A percentile compares a stretch with the other conserved stretches of the same genome.
Evolutionary conservation across 306 rosid genomes (phyloP).

Genomic region (Mimosa bimucronata): DNA sequence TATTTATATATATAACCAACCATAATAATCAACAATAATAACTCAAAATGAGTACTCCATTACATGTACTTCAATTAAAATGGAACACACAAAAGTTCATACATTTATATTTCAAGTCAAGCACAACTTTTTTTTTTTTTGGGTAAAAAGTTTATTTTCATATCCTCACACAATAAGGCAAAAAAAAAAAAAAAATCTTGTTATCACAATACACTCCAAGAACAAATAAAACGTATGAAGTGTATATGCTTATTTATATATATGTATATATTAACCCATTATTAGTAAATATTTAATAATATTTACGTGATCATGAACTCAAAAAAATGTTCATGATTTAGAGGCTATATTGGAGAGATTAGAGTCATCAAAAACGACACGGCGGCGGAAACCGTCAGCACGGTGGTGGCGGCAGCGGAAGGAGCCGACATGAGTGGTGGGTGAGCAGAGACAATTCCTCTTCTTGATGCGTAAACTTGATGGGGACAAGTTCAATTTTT

Average conservation of each 20-base stretch:
- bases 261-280: not conserved
- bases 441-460: slow-evolving; percentile 76
- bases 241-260: too few relatives aligned
- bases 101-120: slow-evolving; percentile 20
- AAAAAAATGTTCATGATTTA: slow-evolving; percentile 13
- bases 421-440: slow-evolving; percentile 84
- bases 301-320: not conserved
- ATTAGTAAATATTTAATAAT: slow-evolving; percentile 1
- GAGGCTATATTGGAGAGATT: slow-evolving; percentile 50
- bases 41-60: not conserved
- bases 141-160: not conserved
- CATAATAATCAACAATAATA: not conserved
- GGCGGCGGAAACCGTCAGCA: slow-evolving; percentile 40
- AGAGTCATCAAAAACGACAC: slow-evolving; percentile 59
- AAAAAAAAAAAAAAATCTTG: too few relatives aligned
- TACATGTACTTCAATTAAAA: slow-evolving; percentile 11
- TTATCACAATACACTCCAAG: not conserved
- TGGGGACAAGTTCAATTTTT: slow-evolving; percentile 53
- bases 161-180: not conserved
- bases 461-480: slow-evolving; percentile 16
- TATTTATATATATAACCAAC: not conserved
- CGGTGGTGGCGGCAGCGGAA: slow-evolving; percentile 79
- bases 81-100: not conserved
- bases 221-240: not conserved
- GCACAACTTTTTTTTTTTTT: not conserved